Conservation (phyloP, 2,329 filamentous ascomycete genomes). For the Botrytis sinoallii region DNA sequence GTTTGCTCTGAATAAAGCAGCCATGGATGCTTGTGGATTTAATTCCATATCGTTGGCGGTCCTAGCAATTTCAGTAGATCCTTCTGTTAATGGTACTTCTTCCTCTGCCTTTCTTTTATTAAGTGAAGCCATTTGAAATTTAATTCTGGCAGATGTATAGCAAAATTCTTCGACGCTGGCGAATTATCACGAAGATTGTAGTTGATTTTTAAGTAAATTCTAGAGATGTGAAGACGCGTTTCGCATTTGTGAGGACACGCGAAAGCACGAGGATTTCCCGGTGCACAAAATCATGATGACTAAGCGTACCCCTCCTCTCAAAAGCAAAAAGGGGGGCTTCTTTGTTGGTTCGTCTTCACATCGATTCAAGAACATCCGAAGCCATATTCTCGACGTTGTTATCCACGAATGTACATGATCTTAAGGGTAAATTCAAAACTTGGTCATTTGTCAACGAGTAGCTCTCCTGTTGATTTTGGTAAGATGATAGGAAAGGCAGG, state of each 20-base stretch:
- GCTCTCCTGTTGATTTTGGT: background rate
- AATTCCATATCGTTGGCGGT: background rate
- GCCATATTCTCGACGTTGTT: background rate
- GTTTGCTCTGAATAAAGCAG: slow-evolving; percentile 12
- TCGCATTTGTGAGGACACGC: background rate
- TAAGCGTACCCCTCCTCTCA: background rate
- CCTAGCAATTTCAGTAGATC: background rate
- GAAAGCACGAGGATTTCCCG: background rate
- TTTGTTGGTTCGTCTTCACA: background rate
- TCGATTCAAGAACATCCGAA: background rate
- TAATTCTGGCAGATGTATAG: background rate
- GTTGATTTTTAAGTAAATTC: background rate
- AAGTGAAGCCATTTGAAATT: background rate
- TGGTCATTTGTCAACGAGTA: background rate
- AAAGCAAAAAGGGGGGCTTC: background rate
- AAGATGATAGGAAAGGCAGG: background rate
- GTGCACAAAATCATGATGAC: background rate
- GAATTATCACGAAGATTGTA: slow-evolving; percentile 3
- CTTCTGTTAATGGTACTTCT: background rate
- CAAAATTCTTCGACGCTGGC: background rate
- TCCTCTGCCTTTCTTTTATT: slow-evolving; percentile 3
- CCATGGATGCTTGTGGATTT: slow-evolving; percentile 10
- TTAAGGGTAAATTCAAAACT: background rate
- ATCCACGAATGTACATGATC: background rate
- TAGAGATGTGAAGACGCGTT: slow-evolving; percentile 1